Conservation (phyloP, 1,284 basidiomycete species). For the Xanthoconium separans region DNA sequence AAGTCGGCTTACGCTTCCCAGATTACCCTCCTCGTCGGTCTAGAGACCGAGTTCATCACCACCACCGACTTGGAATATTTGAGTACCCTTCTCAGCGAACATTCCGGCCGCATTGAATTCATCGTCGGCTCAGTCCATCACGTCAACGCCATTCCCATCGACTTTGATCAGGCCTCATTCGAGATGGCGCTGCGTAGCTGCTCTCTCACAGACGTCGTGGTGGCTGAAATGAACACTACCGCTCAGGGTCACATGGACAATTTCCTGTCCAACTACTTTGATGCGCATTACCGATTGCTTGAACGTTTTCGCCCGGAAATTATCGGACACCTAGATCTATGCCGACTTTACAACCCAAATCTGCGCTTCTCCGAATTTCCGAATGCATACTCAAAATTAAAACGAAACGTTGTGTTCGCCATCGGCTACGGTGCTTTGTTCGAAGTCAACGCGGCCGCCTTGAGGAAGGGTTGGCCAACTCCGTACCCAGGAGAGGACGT, state of each 20-base stretch:
- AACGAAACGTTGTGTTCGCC: slow-evolving; percentile 77
- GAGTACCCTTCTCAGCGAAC: slow-evolving; percentile 42
- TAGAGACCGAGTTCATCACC: slow-evolving; percentile 93
- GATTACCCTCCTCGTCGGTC: slow-evolving; percentile 82
- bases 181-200: slow-evolving; percentile 52
- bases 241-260: slow-evolving; percentile 33
- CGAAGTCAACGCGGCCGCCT: slow-evolving; percentile 91
- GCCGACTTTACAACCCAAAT: slow-evolving; percentile 73
- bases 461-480: slow-evolving; percentile 87
- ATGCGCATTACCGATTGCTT: slow-evolving; percentile 76
- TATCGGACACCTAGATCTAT: slow-evolving; percentile 92
- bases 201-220: slow-evolving; percentile 26
- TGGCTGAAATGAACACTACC: slow-evolving; percentile 27
- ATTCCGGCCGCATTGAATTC: slow-evolving; percentile 72
- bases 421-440: slow-evolving; percentile 88
- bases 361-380: slow-evolving; percentile 55
- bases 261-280: slow-evolving; percentile 77
- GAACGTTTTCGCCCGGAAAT: slow-evolving; percentile 79
- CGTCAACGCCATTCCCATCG: slow-evolving; percentile 85
- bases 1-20: slow-evolving; percentile 55
- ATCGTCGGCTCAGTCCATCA: slow-evolving; percentile 95
- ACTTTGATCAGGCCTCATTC: slow-evolving; percentile 83
- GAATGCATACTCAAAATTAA: slow-evolving; percentile 62
- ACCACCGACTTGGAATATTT: slow-evolving; percentile 63
- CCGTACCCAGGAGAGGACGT: slow-evolving; percentile 85